These are phyloP conservation scores for Pythium chondricola DNA, from an alignment of 352 stramenopile species.

Conservation along the genomic window DNA sequence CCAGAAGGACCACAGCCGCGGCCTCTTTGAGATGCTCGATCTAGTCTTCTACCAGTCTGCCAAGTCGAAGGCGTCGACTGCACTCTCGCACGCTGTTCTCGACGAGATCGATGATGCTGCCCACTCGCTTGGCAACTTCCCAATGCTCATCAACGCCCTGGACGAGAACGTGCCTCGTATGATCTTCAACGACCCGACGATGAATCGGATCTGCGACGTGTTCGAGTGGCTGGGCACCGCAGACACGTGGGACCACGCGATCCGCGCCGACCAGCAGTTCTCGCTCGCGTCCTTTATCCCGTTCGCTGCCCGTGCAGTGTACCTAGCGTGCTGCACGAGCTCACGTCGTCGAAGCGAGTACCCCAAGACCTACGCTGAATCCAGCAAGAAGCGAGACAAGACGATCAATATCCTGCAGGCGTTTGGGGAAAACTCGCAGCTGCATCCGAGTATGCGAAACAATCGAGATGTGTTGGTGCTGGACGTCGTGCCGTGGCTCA, in stretches of 20 bases:
- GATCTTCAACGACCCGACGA: conserved; percentile 87
- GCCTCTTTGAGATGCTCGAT: conserved; percentile 62
- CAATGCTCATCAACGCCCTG: conserved; percentile 75
- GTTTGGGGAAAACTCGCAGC: conserved; percentile 50
- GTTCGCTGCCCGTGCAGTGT: conserved; percentile 64
- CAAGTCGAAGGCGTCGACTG: conserved; percentile 24
- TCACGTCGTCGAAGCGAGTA: conserved; percentile 70
- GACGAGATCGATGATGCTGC: conserved; percentile 65
- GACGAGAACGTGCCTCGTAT: conserved; percentile 88
- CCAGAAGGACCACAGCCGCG: conserved; percentile 52
- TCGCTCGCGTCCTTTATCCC: conserved; percentile 57
- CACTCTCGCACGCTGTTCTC: conserved; percentile 13
- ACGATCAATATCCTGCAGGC: conserved; percentile 61
- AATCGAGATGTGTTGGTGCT: conserved; percentile 52
- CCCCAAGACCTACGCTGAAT: conserved; percentile 50
- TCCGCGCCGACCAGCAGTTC: conserved; percentile 67
- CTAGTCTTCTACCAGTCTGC: conserved; percentile 68
- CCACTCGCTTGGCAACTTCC: conserved; percentile 68
- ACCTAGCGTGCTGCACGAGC: conserved; percentile 67
- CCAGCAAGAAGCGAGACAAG: conserved; percentile 49
- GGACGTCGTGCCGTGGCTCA: conserved; percentile 72
- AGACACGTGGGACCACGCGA: conserved; percentile 59
- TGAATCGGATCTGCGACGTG: conserved; percentile 74
- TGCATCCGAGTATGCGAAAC: conserved; percentile 54
- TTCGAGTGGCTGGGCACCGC: conserved; percentile 84